These are phyloP conservation scores for Neurospora sp. DNA, from an alignment of 495 filamentous ascomycete species.

Conservation along the genomic window DNA sequence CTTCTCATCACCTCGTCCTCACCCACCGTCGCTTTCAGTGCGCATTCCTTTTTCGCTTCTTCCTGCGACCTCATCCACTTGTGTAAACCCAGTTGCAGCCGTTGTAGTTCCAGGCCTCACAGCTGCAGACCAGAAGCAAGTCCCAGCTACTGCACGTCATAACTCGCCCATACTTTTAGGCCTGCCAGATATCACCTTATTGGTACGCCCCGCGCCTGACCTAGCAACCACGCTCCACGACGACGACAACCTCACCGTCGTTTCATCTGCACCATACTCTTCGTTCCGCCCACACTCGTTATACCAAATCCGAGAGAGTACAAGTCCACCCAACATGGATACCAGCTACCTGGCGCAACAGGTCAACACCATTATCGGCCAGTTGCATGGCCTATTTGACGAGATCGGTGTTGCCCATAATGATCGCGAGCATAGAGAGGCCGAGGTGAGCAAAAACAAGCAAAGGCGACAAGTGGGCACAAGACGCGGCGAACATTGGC, in stretches of 20 bases:
- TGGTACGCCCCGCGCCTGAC: not conserved
- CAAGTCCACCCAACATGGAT: conserved; percentile 50
- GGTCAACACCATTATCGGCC: conserved; percentile 81
- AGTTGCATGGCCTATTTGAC: conserved; percentile 89
- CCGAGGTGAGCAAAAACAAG: conserved; percentile 48
- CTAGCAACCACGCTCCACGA: not conserved
- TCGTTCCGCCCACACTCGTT: not conserved
- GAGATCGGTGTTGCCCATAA: conserved; percentile 86
- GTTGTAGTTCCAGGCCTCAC: not conserved
- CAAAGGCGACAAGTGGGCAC: not conserved
- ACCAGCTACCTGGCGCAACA: conserved; percentile 85
- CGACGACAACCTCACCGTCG: not conserved
- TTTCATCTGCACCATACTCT: not conserved
- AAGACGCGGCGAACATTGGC: not conserved
- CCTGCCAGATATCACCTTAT: not conserved
- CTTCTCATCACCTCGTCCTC: not conserved
- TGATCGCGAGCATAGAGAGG: conserved; percentile 80
- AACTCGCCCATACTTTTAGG: not conserved
- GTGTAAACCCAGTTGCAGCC: not conserved
- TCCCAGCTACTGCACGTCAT: not conserved
- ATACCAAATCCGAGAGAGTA: not conserved
- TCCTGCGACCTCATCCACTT: not conserved
- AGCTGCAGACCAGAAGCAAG: not conserved
- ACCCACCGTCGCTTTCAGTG: not conserved
- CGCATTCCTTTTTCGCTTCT: not conserved